A percentile compares a stretch with the other conserved stretches of the same genome.
Conservation (phyloP, 257 asterid genomes). For the Avicennia marina region DNA sequence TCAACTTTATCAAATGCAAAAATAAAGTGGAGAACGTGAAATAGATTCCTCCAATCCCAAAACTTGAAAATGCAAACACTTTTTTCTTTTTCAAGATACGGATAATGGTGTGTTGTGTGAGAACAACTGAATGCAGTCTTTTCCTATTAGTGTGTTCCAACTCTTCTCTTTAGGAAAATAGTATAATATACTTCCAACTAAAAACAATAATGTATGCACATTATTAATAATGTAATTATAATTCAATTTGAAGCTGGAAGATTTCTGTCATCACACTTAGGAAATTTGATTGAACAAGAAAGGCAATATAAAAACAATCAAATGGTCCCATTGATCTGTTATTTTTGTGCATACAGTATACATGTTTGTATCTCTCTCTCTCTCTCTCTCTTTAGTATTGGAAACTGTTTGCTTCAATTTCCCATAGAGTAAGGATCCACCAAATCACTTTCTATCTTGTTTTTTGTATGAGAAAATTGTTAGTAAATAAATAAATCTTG, state of each 20-base stretch:
- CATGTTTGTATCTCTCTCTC: constrained; percentile 9
- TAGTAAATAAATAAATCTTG: too few species aligned
- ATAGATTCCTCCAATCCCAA: constrained; percentile 72
- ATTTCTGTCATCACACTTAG: too few species aligned
- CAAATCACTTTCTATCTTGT: constrained; percentile 28
- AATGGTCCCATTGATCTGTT: too few species aligned
- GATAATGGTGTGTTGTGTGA: constrained; percentile 26
- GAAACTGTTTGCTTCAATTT: constrained; percentile 60
- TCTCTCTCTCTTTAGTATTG: constrained; percentile 25
- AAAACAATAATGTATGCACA: not conserved
- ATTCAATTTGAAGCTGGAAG: too few species aligned
- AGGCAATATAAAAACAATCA: too few species aligned
- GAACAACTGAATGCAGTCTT: constrained; percentile 57
- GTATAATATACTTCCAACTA: not conserved
- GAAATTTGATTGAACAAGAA: too few species aligned
- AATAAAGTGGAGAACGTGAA: constrained; percentile 24
- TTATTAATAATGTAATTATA: too few species aligned
- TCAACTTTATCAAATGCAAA: constrained; percentile 35
- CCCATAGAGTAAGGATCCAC: constrained; percentile 53
- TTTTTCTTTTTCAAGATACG: constrained; percentile 39
- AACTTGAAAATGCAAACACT: constrained; percentile 44
- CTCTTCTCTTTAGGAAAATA: too few species aligned
- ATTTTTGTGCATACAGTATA: not conserved
- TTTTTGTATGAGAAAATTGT: constrained; percentile 23
- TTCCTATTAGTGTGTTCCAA: constrained; percentile 8